A percentile compares a stretch with the other conserved stretches of the same genome.
Conservation (phyloP, 1,139 yeast species). For the Yamadazyma trypodendri region DNA sequence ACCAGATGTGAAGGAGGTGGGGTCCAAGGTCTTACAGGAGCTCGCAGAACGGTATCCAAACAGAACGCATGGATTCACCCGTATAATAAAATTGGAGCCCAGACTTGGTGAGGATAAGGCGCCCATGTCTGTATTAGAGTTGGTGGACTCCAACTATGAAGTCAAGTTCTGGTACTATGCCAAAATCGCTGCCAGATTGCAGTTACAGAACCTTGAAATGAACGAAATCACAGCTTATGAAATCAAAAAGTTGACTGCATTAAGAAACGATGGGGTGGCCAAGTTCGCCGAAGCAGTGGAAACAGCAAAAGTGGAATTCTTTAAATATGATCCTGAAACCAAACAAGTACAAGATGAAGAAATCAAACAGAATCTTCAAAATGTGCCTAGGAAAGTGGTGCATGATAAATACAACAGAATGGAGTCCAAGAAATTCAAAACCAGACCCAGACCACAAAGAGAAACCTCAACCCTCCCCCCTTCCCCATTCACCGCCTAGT, state of each 20-base stretch:
- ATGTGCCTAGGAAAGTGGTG: conserved; percentile 31
- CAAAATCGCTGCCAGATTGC: conserved; percentile 74
- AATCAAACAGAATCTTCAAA: conserved; percentile 29
- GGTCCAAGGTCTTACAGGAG: conserved; percentile 62
- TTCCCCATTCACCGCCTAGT: conserved; percentile 39
- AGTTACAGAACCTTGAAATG: conserved; percentile 60
- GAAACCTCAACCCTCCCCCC: conserved; percentile 14
- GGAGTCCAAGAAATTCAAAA: conserved; percentile 36
- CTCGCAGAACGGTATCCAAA: conserved; percentile 60
- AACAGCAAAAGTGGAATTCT: conserved; percentile 59
- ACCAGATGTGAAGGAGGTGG: conserved; percentile 39
- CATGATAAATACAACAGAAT: conserved; percentile 22
- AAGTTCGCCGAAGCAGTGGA: conserved; percentile 65
- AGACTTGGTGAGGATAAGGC: conserved; percentile 86
- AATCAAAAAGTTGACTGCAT: conserved; percentile 48
- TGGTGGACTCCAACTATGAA: conserved; percentile 75
- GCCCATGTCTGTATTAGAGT: conserved; percentile 83
- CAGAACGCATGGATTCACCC: conserved; percentile 81
- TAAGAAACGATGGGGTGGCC: conserved; percentile 49
- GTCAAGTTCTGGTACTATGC: conserved; percentile 78
- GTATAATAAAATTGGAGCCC: conserved; percentile 81
- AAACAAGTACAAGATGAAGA: conserved; percentile 24
- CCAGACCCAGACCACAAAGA: conserved; percentile 29
- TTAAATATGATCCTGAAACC: conserved; percentile 31
- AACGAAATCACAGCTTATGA: conserved; percentile 62